Conservation (phyloP, 169 alveolate species). For the Plasmodium malariae region DNA sequence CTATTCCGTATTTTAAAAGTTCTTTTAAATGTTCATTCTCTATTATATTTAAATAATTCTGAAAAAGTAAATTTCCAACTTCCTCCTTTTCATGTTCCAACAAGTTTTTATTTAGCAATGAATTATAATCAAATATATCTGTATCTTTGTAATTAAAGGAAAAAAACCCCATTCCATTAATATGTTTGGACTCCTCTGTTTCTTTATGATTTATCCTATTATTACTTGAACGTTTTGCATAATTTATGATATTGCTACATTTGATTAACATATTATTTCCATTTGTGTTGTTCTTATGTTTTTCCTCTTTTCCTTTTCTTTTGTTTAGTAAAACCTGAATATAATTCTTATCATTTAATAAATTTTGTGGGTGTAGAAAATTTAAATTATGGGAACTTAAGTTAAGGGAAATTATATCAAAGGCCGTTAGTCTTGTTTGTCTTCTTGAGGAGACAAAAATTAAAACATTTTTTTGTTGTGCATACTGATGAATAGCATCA, state of each 20-base stretch:
- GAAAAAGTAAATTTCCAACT: constrained; percentile 29
- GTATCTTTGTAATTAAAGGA: not conserved
- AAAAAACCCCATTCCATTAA: not conserved
- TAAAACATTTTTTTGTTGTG: constrained; percentile 95
- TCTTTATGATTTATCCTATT: not conserved
- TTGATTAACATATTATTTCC: not conserved
- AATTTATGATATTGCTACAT: not conserved
- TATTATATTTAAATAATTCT: constrained; percentile 53
- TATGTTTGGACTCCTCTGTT: not conserved
- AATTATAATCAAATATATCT: constrained; percentile 8
- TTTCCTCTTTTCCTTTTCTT: constrained; percentile 3
- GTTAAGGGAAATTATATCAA: constrained; percentile 80
- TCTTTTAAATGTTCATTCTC: constrained; percentile 92
- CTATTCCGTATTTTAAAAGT: constrained; percentile 95
- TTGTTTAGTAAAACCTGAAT: constrained; percentile 56
- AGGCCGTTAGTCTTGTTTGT: constrained; percentile 98
- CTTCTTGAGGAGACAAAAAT: constrained; percentile 98
- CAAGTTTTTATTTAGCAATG: constrained; percentile 20
- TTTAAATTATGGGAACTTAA: constrained; percentile 44
- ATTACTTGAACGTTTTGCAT: not conserved
- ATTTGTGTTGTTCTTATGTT: not conserved
- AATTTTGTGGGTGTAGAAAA: constrained; percentile 57
- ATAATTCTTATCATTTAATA: constrained; percentile 72
- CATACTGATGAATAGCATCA: constrained; percentile 79
- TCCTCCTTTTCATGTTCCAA: constrained; percentile 34